These are phyloP conservation scores for Alternaria sp. DNA, from an alignment of 2,329 filamentous ascomycete genomes.

Conservation along the genomic window DNA sequence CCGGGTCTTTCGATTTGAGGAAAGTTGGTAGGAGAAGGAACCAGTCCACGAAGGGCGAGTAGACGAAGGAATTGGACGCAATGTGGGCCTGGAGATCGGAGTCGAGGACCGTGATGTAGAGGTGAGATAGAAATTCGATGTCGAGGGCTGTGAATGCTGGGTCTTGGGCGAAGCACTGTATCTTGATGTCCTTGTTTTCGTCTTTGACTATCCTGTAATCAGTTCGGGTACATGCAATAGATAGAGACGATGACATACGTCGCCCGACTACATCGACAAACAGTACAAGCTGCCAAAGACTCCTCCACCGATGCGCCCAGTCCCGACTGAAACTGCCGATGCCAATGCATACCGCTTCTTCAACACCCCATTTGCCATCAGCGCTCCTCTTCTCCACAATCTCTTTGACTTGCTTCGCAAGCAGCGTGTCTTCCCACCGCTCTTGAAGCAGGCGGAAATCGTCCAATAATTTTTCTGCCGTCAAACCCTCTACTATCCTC, in stretches of 20 bases:
- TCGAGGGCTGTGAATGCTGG: constrained; percentile 45
- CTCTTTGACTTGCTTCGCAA: constrained; percentile 25
- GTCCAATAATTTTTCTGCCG: constrained; percentile 27
- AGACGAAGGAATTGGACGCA: constrained; percentile 33
- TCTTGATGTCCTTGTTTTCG: neutral
- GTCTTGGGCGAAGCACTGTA: constrained; percentile 43
- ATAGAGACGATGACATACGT: constrained; percentile 3
- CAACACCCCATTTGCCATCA: constrained; percentile 16
- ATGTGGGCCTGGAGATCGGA: constrained; percentile 30
- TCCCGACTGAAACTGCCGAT: constrained; percentile 47
- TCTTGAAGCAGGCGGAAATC: constrained; percentile 32
- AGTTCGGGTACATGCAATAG: neutral
- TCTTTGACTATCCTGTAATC: neutral
- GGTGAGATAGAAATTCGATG: constrained; percentile 29
- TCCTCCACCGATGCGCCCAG: constrained; percentile 42
- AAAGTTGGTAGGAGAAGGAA: constrained; percentile 41
- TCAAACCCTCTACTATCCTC: constrained; percentile 30
- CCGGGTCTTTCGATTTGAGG: constrained; percentile 35
- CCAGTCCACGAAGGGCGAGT: constrained; percentile 49
- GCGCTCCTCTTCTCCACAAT: constrained; percentile 14
- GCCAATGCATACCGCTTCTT: constrained; percentile 43
- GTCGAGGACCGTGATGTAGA: constrained; percentile 27
- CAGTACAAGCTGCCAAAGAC: constrained; percentile 48
- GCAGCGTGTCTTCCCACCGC: constrained; percentile 32
- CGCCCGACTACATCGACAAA: constrained; percentile 35